Evolutionary conservation across 306 rosid species (phyloP).

Genomic region (Vigna reflexopilosa): DNA sequence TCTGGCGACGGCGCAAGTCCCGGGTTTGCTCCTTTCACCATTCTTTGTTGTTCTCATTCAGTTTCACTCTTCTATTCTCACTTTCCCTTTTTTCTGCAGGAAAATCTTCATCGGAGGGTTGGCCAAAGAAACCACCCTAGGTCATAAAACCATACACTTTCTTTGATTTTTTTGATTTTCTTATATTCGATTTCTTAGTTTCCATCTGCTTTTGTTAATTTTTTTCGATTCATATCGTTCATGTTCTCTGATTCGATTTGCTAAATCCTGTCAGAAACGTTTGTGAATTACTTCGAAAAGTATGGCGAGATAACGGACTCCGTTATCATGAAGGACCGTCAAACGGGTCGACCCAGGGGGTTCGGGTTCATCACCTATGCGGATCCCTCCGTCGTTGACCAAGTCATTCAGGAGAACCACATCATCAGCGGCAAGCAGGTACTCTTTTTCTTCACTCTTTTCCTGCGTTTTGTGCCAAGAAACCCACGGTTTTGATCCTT

Average conservation of each 20-base stretch:
- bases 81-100: constrained; percentile 51
- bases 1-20: constrained; percentile 90
- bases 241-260: background rate
- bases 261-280: constrained; percentile 54
- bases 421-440: constrained; percentile 84
- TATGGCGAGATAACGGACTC: constrained; percentile 94
- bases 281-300: constrained; percentile 81
- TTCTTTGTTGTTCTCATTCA: background rate
- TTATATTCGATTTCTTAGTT: background rate
- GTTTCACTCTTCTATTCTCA: background rate
- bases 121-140: constrained; percentile 82
- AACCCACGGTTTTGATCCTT: background rate
- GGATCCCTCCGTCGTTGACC: constrained; percentile 86
- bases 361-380: constrained; percentile 91
- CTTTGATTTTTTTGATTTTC: background rate
- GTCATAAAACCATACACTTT: constrained; percentile 38
- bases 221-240: background rate
- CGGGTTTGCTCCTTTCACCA: constrained; percentile 57
- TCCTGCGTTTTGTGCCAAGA: background rate
- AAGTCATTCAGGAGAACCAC: constrained; percentile 78
- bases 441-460: background rate
- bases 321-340: constrained; percentile 91
- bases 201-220: background rate
- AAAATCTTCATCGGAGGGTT: constrained; percentile 97
- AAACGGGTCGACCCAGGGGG: constrained; percentile 83